phyloP scores from a whole-genome alignment of 2,329 filamentous ascomycete species.

The Plectosphaerella sp. region DNA sequence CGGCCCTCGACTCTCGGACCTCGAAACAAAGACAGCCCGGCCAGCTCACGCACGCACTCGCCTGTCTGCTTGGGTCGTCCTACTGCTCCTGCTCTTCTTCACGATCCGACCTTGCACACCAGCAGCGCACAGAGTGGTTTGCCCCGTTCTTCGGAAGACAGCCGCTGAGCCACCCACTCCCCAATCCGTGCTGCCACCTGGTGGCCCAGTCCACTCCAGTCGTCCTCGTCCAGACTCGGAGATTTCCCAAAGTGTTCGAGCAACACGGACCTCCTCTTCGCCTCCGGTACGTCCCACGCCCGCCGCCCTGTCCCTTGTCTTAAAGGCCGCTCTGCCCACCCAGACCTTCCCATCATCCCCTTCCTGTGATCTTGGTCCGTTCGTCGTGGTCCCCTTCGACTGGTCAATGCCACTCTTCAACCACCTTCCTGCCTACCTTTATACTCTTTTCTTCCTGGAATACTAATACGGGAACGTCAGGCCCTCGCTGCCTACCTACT shows the following conservation, averaged over 20 bases:
- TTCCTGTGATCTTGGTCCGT: conserved; percentile 10
- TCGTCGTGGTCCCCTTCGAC: conserved; percentile 12
- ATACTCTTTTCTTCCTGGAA: neutral
- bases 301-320: conserved; percentile 10
- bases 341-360: conserved; percentile 11
- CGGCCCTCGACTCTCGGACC: conserved; percentile 22
- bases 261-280: conserved; percentile 14
- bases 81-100: conserved; percentile 13
- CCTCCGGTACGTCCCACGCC: conserved; percentile 13
- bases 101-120: neutral
- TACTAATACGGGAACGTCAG: conserved; percentile 1
- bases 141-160: conserved; percentile 17
- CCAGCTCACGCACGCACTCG: conserved; percentile 18
- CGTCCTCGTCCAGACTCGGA: conserved; percentile 13
- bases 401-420: conserved; percentile 11
- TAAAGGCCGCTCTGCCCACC: conserved; percentile 20
- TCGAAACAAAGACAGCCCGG: conserved; percentile 24
- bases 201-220: conserved; percentile 10
- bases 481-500: neutral
- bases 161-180: conserved; percentile 13
- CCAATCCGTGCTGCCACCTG: conserved; percentile 14
- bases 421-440: conserved; percentile 1
- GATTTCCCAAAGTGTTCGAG: conserved; percentile 16
- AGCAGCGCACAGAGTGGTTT: conserved; percentile 15
- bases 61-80: too few relatives aligned